Base-by-base conservation (phyloP, 1,139 yeast species). In the Saccharomycopsis phalli region DNA sequence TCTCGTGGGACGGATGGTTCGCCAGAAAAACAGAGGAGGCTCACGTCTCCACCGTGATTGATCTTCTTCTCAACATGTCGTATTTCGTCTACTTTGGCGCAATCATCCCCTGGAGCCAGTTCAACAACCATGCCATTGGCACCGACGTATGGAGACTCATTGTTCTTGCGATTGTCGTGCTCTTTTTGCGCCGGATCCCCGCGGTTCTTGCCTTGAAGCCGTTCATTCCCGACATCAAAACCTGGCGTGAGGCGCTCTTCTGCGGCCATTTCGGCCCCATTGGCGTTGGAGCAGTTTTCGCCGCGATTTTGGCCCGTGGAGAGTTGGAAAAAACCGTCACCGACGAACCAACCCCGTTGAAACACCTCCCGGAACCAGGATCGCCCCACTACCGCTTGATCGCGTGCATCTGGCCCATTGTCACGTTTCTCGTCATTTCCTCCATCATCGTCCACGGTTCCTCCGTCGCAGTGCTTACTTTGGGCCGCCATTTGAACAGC, bases 231-330 rank as follows among this genome's bases (percentile, higher is more conserved):
- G 97, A 88, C 58, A 75, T 91, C 34, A 77, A 84, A 52, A 76
- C 91, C 27, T 88, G 97, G 96, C 74, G 95, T 60, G 97, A 91
- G 56, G 96, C 96, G 0, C 56, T 91, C 5, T 87, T 91, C 55
- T 88, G 94, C 59, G 97, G 97, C 18, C 97, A 91, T 63, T 91
- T 91, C 59, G 98, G 98, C 35, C 98, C 98, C 7, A 86, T 91
- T 56, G 98, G 98, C 42, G 98, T 91, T 8, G 97, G 97, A 49
- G 97, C 97, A 1, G 74, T 91, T 17, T 91, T 84, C 61, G 94
- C 95, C 17, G 78, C 88, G 11, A 81, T 91, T 45, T 65, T 88
- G 51, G 91, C 95, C 1, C 71, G 93, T 50, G 74, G 76, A 14
- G 91, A 83, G 50, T 66, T 91, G 36, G 95, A 86, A 54, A 67